phyloP scores from a whole-genome alignment of 768 basidiomycete genomes.

The Asterophora lycoperdoides region DNA sequence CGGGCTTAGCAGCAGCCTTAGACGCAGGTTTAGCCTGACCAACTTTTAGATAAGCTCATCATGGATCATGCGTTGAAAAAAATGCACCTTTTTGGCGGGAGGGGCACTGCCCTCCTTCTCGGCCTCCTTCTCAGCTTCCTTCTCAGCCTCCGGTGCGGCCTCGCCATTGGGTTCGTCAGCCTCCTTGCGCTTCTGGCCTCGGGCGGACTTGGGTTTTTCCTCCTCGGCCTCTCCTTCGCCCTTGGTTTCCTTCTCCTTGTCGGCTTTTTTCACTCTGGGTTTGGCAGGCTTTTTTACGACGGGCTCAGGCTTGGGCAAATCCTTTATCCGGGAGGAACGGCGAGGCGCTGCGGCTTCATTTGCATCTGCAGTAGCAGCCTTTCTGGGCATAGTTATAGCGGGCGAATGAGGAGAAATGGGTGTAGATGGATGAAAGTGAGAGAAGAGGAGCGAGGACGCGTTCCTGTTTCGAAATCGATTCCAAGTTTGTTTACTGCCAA shows the following conservation, averaged over 20 bases:
- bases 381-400: constrained; percentile 57
- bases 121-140: too few species aligned
- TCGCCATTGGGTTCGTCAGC: constrained; percentile 37
- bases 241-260: constrained; percentile 30
- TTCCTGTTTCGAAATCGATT: constrained; percentile 19
- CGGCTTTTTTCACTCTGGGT: constrained; percentile 54
- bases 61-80: background rate
- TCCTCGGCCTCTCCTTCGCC: constrained; percentile 41
- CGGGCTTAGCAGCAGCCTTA: constrained; percentile 30
- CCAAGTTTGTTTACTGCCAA: constrained; percentile 23
- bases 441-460: constrained; percentile 21
- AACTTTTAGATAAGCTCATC: constrained; percentile 29
- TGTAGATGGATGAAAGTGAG: constrained; percentile 14
- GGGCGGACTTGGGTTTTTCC: constrained; percentile 51
- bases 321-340: constrained; percentile 74
- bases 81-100: constrained; percentile 60
- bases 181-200: constrained; percentile 43
- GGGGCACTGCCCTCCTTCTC: too few species aligned
- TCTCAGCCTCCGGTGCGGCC: constrained; percentile 21
- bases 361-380: constrained; percentile 48
- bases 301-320: constrained; percentile 52
- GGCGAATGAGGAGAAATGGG: constrained; percentile 3
- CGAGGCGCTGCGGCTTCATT: constrained; percentile 49
- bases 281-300: constrained; percentile 60
- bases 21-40: constrained; percentile 32